A percentile compares a stretch with the other conserved stretches of the same genome.
Evolutionary conservation across 805 yeast species (phyloP).

Genomic region (Ogataea polymorpha): DNA sequence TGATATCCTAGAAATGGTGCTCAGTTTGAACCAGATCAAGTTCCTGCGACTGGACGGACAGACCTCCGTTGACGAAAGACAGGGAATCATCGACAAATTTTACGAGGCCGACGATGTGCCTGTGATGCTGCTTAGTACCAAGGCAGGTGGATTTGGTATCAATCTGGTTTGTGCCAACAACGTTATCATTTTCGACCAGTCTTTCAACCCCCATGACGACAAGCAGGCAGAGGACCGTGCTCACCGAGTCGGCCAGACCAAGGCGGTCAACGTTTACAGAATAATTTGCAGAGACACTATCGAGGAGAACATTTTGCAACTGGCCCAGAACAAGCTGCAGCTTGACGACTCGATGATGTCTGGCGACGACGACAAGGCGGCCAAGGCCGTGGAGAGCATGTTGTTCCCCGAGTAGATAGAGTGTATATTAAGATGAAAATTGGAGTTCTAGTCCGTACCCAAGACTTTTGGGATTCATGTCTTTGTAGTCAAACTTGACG

Average conservation of each 20-base stretch:
- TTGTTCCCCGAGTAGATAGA: conserved; percentile 34
- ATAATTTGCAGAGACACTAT: conserved; percentile 71
- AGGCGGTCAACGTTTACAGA: conserved; percentile 69
- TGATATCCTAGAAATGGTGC: conserved; percentile 78
- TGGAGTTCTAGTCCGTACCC: conserved; percentile 61
- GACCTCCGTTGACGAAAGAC: conserved; percentile 90
- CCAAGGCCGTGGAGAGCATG: conserved; percentile 48
- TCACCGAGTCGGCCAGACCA: conserved; percentile 92
- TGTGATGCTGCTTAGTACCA: conserved; percentile 84
- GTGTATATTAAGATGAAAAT: conserved; percentile 47
- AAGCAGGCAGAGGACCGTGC: conserved; percentile 99
- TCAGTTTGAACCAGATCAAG: conserved; percentile 60
- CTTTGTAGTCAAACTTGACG: conserved; percentile 45
- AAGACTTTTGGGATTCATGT: conserved; percentile 44
- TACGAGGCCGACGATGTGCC: conserved; percentile 80
- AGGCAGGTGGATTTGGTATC: conserved; percentile 99
- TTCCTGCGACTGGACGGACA: conserved; percentile 90
- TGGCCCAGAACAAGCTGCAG: conserved; percentile 89
- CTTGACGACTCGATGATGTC: conserved; percentile 65
- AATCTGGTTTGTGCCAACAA: conserved; percentile 92
- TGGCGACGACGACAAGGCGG: conserved; percentile 50
- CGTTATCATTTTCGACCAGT: conserved; percentile 87
- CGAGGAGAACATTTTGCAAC: conserved; percentile 81
- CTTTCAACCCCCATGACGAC: conserved; percentile 98
- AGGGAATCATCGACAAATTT: conserved; percentile 84